Evolutionary conservation across 805 yeast species (phyloP).

Genomic region (Priceomyces carsonii): DNA sequence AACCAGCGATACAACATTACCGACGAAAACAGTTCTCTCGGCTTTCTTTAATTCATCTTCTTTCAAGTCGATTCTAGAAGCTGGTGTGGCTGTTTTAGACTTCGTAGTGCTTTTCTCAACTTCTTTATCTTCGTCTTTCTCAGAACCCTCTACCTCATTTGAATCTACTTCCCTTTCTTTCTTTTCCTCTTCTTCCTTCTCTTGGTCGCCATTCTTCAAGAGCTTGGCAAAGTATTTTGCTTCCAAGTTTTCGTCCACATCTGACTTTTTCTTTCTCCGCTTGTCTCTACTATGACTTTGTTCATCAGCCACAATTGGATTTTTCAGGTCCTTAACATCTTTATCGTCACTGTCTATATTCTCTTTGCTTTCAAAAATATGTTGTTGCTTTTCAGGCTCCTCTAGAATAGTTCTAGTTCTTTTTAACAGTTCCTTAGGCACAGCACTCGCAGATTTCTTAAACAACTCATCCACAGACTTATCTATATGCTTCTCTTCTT

Average conservation of each 20-base stretch:
- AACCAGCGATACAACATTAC: constrained; percentile 71
- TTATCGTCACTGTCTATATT: constrained; percentile 25
- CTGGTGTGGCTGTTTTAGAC: constrained; percentile 23
- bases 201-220: constrained; percentile 35
- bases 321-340: constrained; percentile 18
- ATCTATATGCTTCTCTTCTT: constrained; percentile 21
- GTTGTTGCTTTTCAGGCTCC: constrained; percentile 17
- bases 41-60: constrained; percentile 79
- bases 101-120: constrained; percentile 12
- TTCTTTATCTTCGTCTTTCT: constrained; percentile 11
- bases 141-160: constrained; percentile 15
- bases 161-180: constrained; percentile 16
- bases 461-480: constrained; percentile 31
- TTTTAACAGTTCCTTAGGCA: constrained; percentile 35
- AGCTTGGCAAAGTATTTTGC: constrained; percentile 53
- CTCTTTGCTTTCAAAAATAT: no score
- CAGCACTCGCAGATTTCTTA: constrained; percentile 41
- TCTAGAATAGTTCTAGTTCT: constrained; percentile 19
- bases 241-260: constrained; percentile 54
- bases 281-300: constrained; percentile 7
- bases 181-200: constrained; percentile 19
- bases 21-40: constrained; percentile 82
- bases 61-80: constrained; percentile 59
- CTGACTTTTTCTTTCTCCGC: constrained; percentile 21
- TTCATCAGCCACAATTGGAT: constrained; percentile 3